Percentiles rank a stretch among this genome's conserved stretches.
Evolutionary conservation across 805 yeast genomes (phyloP).

Genomic region (Saccharomycopsis oosterbeekiorum): DNA sequence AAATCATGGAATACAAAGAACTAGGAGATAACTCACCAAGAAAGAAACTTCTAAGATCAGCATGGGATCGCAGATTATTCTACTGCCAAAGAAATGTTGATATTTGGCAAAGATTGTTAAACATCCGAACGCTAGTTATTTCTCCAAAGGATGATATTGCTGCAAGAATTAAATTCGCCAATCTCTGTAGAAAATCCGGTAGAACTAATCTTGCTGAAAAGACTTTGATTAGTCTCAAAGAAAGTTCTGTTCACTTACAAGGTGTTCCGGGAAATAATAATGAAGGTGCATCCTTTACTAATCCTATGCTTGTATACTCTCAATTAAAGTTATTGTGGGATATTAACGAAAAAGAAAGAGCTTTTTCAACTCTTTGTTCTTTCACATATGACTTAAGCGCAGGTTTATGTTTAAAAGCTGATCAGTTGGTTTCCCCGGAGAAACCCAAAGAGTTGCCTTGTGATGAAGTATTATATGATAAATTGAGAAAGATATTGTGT

Average conservation of each 20-base stretch:
- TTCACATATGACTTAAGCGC: conserved; percentile 87
- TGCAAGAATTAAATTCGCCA: conserved; percentile 97
- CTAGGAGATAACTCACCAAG: conserved; percentile 77
- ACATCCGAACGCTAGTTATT: conserved; percentile 86
- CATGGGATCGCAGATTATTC: conserved; percentile 86
- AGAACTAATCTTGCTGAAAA: conserved; percentile 88
- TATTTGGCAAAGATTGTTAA: conserved; percentile 95
- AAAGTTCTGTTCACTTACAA: conserved; percentile 8
- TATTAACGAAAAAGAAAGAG: conserved; percentile 79
- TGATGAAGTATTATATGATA: conserved; percentile 34
- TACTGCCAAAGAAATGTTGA: conserved; percentile 97
- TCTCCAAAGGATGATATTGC: conserved; percentile 95
- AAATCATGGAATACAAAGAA: conserved; percentile 80
- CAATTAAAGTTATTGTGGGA: conserved; percentile 97
- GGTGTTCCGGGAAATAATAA: conserved; percentile 29
- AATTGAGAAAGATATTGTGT: conserved; percentile 76
- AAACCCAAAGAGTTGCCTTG: conserved; percentile 68
- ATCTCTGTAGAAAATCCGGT: conserved; percentile 88
- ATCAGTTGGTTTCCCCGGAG: conserved; percentile 79
- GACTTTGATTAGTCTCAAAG: conserved; percentile 63
- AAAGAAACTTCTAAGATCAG: conserved; percentile 67
- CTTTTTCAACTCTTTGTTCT: conserved; percentile 74
- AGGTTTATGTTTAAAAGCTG: conserved; percentile 79
- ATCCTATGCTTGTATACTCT: conserved; percentile 76
- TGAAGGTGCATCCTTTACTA: conserved; percentile 49